Base-by-base conservation (phyloP, 169 alveolate species). In the Plasmodium knowlesi region DNA sequence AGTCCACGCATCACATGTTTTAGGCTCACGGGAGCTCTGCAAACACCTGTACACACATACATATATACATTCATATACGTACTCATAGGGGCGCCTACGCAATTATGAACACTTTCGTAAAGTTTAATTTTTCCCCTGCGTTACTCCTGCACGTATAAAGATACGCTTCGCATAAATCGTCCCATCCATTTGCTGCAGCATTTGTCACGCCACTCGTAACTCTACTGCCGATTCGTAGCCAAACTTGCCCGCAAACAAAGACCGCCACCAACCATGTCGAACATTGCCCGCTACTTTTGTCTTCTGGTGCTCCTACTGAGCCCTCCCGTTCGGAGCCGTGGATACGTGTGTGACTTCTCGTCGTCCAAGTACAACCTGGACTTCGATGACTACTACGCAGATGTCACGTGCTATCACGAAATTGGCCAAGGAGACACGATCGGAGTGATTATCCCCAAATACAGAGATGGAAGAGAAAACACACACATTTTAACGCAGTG, bases 321-420 rank as follows among this genome's bases (percentile, higher is more conserved):
- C 32, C 32, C 84, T 10, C 85, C 86, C 37, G 86, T 85, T 34
- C 46, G 67, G 28, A 25, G 46, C 22, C 28, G 25, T 2, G 93
- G 93, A 4, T 85, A 85, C 39, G 43, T 85, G 50, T 85, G 93
- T 25, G 93, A 85, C 19, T 85, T 85, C 43, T 73, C 93, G 8
- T 57, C 93, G 41, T 76, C 76, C 70, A 85, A 85, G 67, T 74
- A 74, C 81, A 85, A 53, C 67, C 25, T 85, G 57, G 84, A 73
- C 43, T 46, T 85, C 57, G 85, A 50, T 32, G 85, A 73, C 39
- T 54, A 85, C 41, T 67, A 67, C 19, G 83, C 79, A 28, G 93
- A 85, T 70, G 85, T 73, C 5, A 85, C 79, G 57, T 85, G 93
- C 71, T 74, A 73, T 14, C 93, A 85, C 57, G 85, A 85, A 76